These are phyloP conservation scores for Citrus australasica DNA, from an alignment of 345 rosid species.

Conservation along the genomic window DNA sequence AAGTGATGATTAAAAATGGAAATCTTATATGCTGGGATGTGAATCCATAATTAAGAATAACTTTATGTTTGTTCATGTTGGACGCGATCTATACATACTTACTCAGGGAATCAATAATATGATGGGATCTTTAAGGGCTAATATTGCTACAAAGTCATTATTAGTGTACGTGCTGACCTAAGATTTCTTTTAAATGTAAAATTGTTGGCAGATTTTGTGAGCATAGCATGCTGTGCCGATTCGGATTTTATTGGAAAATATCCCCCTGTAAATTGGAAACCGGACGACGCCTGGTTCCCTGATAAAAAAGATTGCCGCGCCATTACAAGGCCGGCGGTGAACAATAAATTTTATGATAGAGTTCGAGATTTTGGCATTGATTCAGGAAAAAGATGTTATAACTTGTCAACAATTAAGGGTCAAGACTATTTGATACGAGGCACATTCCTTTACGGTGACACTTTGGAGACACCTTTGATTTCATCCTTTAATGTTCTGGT, in stretches of 20 bases:
- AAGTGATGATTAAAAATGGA: no score
- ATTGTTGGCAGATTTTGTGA: slow-evolving; percentile 42
- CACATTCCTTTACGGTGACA: slow-evolving; percentile 28
- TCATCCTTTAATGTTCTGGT: slow-evolving; percentile 30
- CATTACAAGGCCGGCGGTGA: slow-evolving; percentile 14
- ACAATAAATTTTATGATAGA: slow-evolving; percentile 17
- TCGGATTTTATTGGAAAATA: slow-evolving; percentile 20
- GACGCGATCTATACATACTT: not conserved
- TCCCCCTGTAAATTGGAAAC: slow-evolving; percentile 27
- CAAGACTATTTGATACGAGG: slow-evolving; percentile 47
- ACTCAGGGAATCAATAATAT: not conserved
- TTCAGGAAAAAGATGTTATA: slow-evolving; percentile 53
- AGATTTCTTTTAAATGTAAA: not conserved
- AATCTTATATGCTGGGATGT: not conserved
- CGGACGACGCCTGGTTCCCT: slow-evolving; percentile 41
- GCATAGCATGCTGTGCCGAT: slow-evolving; percentile 55
- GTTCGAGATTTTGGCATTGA: slow-evolving; percentile 33
- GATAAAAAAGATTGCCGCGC: slow-evolving; percentile 24
- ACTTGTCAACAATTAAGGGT: slow-evolving; percentile 27
- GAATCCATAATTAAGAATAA: not conserved
- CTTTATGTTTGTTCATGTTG: not conserved
- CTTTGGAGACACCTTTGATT: not conserved
- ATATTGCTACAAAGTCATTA: not conserved
- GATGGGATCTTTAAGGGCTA: not conserved
- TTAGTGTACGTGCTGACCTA: not conserved